phyloP scores from a whole-genome alignment of 495 filamentous ascomycete species.

The Sordaria brevicollis region DNA sequence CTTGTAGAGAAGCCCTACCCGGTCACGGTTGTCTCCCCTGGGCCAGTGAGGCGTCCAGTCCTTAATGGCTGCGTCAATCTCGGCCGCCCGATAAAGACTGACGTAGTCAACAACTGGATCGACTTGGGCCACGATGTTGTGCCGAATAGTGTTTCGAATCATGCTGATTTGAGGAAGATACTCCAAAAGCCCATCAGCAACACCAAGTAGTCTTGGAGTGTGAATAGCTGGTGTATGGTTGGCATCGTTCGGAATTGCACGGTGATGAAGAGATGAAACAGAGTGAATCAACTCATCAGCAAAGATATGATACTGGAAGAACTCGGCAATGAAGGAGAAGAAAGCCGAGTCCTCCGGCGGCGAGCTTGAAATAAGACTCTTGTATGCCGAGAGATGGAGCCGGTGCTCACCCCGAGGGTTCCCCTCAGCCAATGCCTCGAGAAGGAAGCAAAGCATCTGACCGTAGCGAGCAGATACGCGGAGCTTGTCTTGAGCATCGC shows the following conservation, averaged over 20 bases:
- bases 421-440: conserved; percentile 73
- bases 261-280: conserved; percentile 41
- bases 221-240: conserved; percentile 63
- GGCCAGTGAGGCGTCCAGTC: conserved; percentile 66
- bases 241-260: conserved; percentile 48
- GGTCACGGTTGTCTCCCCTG: conserved; percentile 59
- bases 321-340: conserved; percentile 75
- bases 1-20: conserved; percentile 72
- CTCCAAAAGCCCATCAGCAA: conserved; percentile 76
- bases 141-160: conserved; percentile 66
- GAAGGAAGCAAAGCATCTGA: conserved; percentile 67
- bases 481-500: conserved; percentile 33
- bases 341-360: conserved; percentile 54
- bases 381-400: conserved; percentile 68
- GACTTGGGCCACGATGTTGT: conserved; percentile 48
- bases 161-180: conserved; percentile 72
- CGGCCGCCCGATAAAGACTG: conserved; percentile 61
- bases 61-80: conserved; percentile 67
- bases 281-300: conserved; percentile 69
- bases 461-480: conserved; percentile 58
- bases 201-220: conserved; percentile 68
- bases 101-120: conserved; percentile 68
- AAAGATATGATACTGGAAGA: conserved; percentile 86
- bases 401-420: conserved; percentile 69
- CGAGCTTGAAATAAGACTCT: conserved; percentile 54